phyloP scores from a whole-genome alignment of 1,139 yeast species.

The Debaryomycetaceae sp. region DNA sequence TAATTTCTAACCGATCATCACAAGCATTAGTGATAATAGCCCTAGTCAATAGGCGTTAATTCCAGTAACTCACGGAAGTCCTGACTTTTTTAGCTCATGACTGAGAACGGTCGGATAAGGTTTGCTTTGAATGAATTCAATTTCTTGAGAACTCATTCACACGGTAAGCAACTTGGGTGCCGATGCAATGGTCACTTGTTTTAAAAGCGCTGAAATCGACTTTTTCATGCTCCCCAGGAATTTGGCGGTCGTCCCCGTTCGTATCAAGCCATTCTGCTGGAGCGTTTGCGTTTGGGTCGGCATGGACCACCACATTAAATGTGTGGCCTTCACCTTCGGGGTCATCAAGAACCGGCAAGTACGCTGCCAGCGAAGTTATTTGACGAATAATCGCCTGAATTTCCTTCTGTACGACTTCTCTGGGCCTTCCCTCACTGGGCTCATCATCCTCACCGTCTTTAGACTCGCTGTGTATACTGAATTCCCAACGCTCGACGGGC shows the following conservation, averaged over 20 bases:
- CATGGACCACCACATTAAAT: slow-evolving; percentile 78
- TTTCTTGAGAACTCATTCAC: not conserved
- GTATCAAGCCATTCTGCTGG: slow-evolving; percentile 87
- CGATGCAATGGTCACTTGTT: slow-evolving; percentile 62
- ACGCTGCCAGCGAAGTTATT: slow-evolving; percentile 80
- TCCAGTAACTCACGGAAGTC: too few species aligned
- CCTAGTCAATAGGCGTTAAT: too few species aligned
- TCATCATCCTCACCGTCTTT: slow-evolving; percentile 2
- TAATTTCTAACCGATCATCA: too few species aligned
- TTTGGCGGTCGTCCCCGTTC: slow-evolving; percentile 41
- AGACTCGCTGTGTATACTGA: slow-evolving; percentile 42
- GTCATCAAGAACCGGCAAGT: slow-evolving; percentile 62
- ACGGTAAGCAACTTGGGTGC: slow-evolving; percentile 67
- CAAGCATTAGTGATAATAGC: too few species aligned
- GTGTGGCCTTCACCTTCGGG: slow-evolving; percentile 37
- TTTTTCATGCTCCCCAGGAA: slow-evolving; percentile 45
- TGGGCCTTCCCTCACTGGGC: slow-evolving; percentile 16
- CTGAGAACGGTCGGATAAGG: too few species aligned
- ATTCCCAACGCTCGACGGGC: slow-evolving; percentile 80
- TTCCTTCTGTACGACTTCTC: slow-evolving; percentile 53
- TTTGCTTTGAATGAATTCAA: too few species aligned
- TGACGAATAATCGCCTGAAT: slow-evolving; percentile 83
- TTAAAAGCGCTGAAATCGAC: slow-evolving; percentile 63
- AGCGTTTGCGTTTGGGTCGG: slow-evolving; percentile 57
- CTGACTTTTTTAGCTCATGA: too few species aligned